These are phyloP conservation scores for Fusarium pseudograminearum DNA, from an alignment of 2,329 filamentous ascomycete genomes.

Conservation along the genomic window DNA sequence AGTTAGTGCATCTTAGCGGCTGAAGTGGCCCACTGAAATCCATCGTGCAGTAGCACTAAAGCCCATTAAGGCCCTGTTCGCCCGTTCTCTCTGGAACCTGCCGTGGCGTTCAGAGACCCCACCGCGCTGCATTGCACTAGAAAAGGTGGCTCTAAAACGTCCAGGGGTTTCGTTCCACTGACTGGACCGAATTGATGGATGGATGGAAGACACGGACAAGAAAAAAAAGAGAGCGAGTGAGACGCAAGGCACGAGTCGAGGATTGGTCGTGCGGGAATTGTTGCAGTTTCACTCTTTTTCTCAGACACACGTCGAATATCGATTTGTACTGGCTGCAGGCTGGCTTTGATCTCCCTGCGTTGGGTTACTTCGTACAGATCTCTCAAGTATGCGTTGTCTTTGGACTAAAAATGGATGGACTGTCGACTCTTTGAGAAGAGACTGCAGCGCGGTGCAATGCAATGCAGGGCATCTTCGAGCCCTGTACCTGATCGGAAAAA, in stretches of 20 bases:
- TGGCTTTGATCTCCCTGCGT: constrained; percentile 27
- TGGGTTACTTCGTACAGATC: constrained; percentile 2
- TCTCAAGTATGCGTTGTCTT: constrained; percentile 7
- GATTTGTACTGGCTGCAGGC: constrained; percentile 10
- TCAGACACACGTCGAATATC: background rate
- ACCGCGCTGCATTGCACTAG: background rate
- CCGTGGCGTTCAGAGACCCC: background rate
- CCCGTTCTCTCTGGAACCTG: constrained; percentile 15
- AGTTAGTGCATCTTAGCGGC: constrained; percentile 1
- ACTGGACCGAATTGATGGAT: background rate
- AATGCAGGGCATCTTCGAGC: constrained; percentile 25
- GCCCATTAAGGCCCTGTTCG: constrained; percentile 26
- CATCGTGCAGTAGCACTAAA: constrained; percentile 43
- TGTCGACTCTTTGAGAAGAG: constrained; percentile 11
- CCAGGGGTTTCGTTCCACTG: constrained; percentile 13
- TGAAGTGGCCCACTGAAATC: constrained; percentile 8
- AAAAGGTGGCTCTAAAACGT: constrained; percentile 32
- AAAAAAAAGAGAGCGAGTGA: constrained; percentile 9
- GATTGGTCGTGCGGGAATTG: constrained; percentile 41
- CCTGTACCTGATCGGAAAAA: constrained; percentile 23
- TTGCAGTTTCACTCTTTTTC: constrained; percentile 18
- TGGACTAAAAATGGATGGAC: background rate
- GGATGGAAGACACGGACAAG: constrained; percentile 1
- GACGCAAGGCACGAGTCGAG: constrained; percentile 39
- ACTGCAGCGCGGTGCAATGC: constrained; percentile 16